phyloP scores from a whole-genome alignment of 768 basidiomycete species.

The Trametes sanguinea region DNA sequence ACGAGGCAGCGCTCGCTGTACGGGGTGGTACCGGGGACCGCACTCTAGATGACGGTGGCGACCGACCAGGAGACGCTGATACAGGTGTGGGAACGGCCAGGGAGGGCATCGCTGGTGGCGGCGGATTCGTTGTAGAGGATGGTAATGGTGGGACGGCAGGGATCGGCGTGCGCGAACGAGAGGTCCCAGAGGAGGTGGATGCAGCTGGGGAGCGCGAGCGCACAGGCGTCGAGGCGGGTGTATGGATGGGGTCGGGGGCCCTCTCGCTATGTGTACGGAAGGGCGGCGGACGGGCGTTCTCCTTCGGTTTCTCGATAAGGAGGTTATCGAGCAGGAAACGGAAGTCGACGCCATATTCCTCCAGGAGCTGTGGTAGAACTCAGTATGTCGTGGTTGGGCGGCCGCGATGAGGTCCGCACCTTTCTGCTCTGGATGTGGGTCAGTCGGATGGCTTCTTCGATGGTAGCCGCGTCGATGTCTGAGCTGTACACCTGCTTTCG shows the following conservation, averaged over 20 bases:
- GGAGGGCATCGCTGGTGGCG: constrained; percentile 15
- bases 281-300: constrained; percentile 30
- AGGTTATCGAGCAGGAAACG: constrained; percentile 85
- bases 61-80: constrained; percentile 18
- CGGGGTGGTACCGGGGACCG: constrained; percentile 12
- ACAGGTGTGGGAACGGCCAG: constrained; percentile 21
- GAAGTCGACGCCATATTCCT: constrained; percentile 94
- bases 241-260: constrained; percentile 36
- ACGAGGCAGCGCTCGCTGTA: constrained; percentile 16
- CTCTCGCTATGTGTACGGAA: constrained; percentile 34
- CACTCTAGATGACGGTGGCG: constrained; percentile 10
- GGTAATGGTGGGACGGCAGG: constrained; percentile 24
- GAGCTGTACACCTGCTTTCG: constrained; percentile 88
- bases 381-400: neutral
- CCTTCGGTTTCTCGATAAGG: constrained; percentile 53
- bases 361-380: constrained; percentile 58
- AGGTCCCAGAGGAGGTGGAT: constrained; percentile 11
- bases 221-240: constrained; percentile 28
- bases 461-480: constrained; percentile 66
- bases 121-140: constrained; percentile 12
- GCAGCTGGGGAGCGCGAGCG: constrained; percentile 28
- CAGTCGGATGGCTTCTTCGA: constrained; percentile 78
- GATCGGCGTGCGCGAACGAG: constrained; percentile 20
- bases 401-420: constrained; percentile 42
- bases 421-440: constrained; percentile 82